Evolutionary conservation across 495 filamentous ascomycete species (phyloP).

Genomic region (Rusavskia elegans): DNA sequence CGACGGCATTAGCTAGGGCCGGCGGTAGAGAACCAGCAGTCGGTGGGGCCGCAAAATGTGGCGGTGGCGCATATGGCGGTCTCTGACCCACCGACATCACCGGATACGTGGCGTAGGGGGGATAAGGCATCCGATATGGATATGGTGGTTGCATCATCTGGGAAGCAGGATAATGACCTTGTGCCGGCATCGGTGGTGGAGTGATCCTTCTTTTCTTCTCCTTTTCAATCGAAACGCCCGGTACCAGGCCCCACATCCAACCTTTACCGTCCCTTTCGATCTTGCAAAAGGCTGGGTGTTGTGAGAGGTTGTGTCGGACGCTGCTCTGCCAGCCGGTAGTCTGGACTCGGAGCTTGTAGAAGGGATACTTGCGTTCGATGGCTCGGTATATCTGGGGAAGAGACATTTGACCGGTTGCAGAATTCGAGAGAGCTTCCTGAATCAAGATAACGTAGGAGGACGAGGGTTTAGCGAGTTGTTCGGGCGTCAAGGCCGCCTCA

Average conservation of each 20-base stretch:
- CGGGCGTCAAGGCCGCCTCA: conserved; percentile 61
- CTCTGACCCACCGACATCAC: not conserved
- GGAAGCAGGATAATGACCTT: conserved; percentile 19
- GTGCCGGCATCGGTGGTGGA: conserved; percentile 29
- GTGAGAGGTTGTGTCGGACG: conserved; percentile 87
- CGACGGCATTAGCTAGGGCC: conserved; percentile 6
- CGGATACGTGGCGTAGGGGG: conserved; percentile 1
- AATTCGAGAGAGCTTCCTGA: conserved; percentile 70
- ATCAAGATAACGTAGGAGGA: conserved; percentile 84
- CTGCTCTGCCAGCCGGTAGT: conserved; percentile 91
- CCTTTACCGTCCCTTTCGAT: conserved; percentile 60
- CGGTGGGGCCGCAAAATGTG: conserved; percentile 5
- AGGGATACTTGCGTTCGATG: conserved; percentile 77
- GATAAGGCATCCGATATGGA: conserved; percentile 18
- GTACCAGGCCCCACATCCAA: conserved; percentile 51
- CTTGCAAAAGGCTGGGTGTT: conserved; percentile 75
- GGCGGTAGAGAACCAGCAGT: conserved; percentile 14
- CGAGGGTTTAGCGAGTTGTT: conserved; percentile 70
- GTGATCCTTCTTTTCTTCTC: conserved; percentile 49
- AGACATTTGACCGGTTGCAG: conserved; percentile 52
- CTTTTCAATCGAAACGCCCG: conserved; percentile 50
- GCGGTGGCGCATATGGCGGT: not conserved
- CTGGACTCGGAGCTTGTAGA: conserved; percentile 63
- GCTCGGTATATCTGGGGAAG: conserved; percentile 88
- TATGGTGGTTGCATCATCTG: conserved; percentile 11